A percentile compares a stretch with the other conserved stretches of the same genome.
These are phyloP conservation scores for Angomonas deanei DNA, from an alignment of 208 protist species.

Conservation along the genomic window DNA sequence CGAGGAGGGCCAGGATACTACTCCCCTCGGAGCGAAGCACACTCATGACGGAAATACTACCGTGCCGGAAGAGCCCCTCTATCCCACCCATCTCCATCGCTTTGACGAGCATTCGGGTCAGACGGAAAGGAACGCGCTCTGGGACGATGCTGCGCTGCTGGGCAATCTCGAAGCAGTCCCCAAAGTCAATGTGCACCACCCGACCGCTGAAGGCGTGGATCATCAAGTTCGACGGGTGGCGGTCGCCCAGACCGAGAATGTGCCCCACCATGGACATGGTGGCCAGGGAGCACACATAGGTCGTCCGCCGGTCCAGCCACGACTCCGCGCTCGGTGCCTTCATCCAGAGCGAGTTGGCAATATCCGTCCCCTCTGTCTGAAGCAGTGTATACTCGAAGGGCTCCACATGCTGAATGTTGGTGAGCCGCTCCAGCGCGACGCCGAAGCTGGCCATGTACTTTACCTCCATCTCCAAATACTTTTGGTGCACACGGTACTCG, in stretches of 20 bases:
- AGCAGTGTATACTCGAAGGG: constrained; percentile 96
- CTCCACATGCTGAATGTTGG: constrained; percentile 98
- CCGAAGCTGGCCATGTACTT: constrained; percentile 84
- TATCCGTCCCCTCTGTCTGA: constrained; percentile 94
- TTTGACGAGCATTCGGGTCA: constrained; percentile 99
- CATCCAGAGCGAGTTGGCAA: constrained; percentile 97
- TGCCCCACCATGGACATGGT: constrained; percentile 99
- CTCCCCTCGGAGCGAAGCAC: constrained; percentile 98
- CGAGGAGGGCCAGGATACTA: constrained; percentile 97
- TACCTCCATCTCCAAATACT: constrained; percentile 92
- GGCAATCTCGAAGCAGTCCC: constrained; percentile 99
- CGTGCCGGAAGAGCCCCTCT: constrained; percentile 97
- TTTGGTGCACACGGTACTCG: constrained; percentile 81
- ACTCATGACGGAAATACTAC: constrained; percentile 97
- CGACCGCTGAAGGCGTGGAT: constrained; percentile 97
- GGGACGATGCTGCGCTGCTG: constrained; percentile 97
- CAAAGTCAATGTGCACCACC: constrained; percentile 99
- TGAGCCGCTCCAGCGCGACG: constrained; percentile 93
- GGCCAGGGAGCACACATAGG: constrained; percentile 98
- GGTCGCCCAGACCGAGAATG: constrained; percentile 98
- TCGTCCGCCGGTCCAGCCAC: constrained; percentile 97
- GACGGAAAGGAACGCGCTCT: constrained; percentile 99
- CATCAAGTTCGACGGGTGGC: constrained; percentile 99
- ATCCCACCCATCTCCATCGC: constrained; percentile 99
- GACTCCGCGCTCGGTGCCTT: constrained; percentile 94